Conservation (phyloP, 2,329 filamentous ascomycete genomes). For the Podosphaera fusca region DNA sequence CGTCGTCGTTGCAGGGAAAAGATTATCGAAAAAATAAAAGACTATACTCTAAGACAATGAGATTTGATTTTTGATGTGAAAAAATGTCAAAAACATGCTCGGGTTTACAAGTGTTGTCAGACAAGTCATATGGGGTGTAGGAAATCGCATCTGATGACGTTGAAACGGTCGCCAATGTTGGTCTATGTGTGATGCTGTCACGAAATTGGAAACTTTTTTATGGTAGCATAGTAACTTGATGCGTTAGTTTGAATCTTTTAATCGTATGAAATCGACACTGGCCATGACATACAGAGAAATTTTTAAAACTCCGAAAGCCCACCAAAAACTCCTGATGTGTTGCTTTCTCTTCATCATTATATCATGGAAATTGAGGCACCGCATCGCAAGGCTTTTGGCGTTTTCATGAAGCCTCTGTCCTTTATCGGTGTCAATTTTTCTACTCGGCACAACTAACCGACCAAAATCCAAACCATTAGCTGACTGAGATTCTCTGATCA, state of each 20-base stretch:
- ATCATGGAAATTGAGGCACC: not conserved
- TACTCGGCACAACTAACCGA: too few relatives aligned
- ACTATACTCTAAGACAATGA: too few relatives aligned
- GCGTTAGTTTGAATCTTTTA: not conserved
- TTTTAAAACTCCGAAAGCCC: not conserved
- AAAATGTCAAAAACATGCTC: too few relatives aligned
- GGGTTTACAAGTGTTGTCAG: too few relatives aligned
- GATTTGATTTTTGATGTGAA: too few relatives aligned
- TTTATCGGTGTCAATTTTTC: not conserved
- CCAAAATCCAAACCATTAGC: not conserved
- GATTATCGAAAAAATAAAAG: too few relatives aligned
- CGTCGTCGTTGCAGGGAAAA: too few relatives aligned
- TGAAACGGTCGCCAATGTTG: too few relatives aligned
- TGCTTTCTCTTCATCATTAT: not conserved
- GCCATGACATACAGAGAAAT: not conserved
- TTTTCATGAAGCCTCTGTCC: not conserved
- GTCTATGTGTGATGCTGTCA: not conserved
- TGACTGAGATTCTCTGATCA: not conserved
- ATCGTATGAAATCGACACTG: not conserved
- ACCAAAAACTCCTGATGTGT: not conserved
- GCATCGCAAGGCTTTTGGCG: not conserved
- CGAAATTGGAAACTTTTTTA: not conserved
- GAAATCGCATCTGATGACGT: too few relatives aligned
- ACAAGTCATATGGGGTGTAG: too few relatives aligned
- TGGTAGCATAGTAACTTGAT: not conserved